Evolutionary conservation across 257 asterid genomes (phyloP), one percentile per base, ranked within the genome.

Genomic region (Nicotiana attenuata): DNA sequence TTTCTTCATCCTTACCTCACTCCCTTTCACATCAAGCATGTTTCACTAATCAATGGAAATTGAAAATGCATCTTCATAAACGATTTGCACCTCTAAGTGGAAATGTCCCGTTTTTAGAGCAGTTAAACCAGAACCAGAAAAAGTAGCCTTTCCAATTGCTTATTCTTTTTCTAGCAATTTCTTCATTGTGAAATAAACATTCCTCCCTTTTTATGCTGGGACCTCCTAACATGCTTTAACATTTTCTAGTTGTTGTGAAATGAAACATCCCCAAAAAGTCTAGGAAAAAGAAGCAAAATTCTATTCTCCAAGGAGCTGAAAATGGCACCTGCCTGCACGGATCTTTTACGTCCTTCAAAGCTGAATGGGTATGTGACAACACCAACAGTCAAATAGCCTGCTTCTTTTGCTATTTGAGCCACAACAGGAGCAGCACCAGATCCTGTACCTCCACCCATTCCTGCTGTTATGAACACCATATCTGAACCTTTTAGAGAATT

Each of bases 361-460:
- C 98, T 92, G 92, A 96, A 96, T 2, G 99, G 99, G 81, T 94
- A 93, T 26, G 98, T 93, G 76, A 96, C 99, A 24, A 94, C 99
- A 76, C 99, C 99, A 86, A 94, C 99, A 80, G 98, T 96, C 87
- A 96, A 86, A 85, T 94, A 96, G 71, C 98, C 99, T 16, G 97
- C 97, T 85, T 96, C 98, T 86, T 90, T 94, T 7, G 99, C 91
- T 81, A 94, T 91, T 86, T 93, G 94, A 53, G 99, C 98, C 85
- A 94, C 99, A 56, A 96, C 88, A 56, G 98, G 97, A 69, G 99
- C 99, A 78, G 99, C 99, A 85, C 98, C 99, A 65, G 99, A 96
- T 78, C 99, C 99, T 5, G 99, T 96, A 85, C 99, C 99, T 68
- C 99, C 99, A 67, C 99, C 99, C 99, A 96, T 96, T 50, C 99